phyloP scores from a whole-genome alignment of 495 filamentous ascomycete genomes.

The Chlorociboria aeruginascens region DNA sequence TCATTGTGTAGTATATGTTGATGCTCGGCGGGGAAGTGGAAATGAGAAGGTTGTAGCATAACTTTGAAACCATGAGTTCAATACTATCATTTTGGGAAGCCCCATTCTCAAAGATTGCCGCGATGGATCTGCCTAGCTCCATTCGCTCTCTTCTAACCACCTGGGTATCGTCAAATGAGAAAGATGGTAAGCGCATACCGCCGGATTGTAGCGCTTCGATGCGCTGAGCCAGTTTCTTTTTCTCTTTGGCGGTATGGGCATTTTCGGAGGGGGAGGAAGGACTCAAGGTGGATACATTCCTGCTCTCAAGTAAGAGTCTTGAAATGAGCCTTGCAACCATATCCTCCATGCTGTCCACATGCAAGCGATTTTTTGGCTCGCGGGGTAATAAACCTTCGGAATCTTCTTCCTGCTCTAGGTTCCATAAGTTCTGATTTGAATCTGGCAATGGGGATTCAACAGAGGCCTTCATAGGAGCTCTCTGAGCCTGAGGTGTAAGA shows the following conservation, averaged over 20 bases:
- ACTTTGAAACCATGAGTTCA: constrained; percentile 35
- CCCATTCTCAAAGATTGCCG: not conserved
- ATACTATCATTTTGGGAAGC: not conserved
- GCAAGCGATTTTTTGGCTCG: constrained; percentile 15
- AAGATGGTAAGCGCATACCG: constrained; percentile 2
- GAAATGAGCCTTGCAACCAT: constrained; percentile 19
- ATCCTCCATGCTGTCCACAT: constrained; percentile 18
- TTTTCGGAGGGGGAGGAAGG: not conserved
- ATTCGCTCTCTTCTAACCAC: constrained; percentile 2
- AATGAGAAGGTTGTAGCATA: constrained; percentile 56
- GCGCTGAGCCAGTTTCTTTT: constrained; percentile 4
- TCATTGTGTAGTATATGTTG: constrained; percentile 54
- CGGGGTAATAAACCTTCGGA: not conserved
- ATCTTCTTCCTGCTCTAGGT: not conserved
- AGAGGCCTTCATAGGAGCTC: not conserved
- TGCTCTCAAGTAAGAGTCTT: constrained; percentile 13
- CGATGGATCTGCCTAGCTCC: constrained; percentile 8
- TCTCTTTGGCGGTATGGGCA: not conserved
- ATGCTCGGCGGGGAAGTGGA: constrained; percentile 44
- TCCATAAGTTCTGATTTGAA: not conserved
- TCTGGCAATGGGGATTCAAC: not conserved
- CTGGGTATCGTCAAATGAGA: not conserved
- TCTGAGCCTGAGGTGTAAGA: not conserved
- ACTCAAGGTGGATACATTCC: not conserved
- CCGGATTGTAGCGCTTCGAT: constrained; percentile 7